A percentile compares a stretch with the other conserved stretches of the same genome.
Evolutionary conservation across 2,329 filamentous ascomycete genomes (phyloP).

Genomic region (Blastomyces emzantsi): DNA sequence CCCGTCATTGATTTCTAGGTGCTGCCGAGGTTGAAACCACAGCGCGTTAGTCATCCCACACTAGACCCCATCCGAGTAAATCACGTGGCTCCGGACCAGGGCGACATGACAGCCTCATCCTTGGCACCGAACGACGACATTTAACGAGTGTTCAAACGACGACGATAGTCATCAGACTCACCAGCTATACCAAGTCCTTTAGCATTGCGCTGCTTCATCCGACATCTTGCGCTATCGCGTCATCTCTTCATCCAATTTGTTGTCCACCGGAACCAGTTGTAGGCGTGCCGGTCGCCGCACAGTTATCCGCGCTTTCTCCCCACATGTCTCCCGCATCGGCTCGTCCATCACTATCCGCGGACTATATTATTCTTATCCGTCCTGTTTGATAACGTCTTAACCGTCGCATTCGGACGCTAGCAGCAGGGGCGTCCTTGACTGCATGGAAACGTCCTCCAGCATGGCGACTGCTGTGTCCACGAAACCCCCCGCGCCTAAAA

Average conservation of each 20-base stretch:
- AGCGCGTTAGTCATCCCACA: conserved; percentile 1
- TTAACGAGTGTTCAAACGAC: neutral
- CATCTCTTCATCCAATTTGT: neutral
- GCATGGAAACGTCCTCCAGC: conserved; percentile 13
- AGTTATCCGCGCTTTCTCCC: conserved; percentile 33
- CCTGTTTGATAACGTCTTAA: conserved; percentile 3
- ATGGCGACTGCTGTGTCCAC: conserved; percentile 41
- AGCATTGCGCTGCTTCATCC: neutral
- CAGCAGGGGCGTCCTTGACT: neutral
- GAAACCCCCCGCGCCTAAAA: conserved; percentile 45
- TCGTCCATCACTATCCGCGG: conserved; percentile 31
- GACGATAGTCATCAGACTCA: conserved; percentile 1
- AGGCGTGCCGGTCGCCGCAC: conserved; percentile 22
- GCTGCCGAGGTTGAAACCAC: neutral
- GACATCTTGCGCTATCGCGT: neutral
- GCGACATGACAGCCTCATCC: conserved; percentile 18
- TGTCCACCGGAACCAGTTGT: conserved; percentile 7
- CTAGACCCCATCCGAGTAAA: conserved; percentile 15
- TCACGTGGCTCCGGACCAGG: conserved; percentile 22
- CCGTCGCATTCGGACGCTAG: neutral
- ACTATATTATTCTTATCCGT: conserved; percentile 24
- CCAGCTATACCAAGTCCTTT: neutral
- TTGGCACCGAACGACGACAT: conserved; percentile 29
- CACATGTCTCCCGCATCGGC: conserved; percentile 39
- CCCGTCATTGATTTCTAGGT: no score